Evolutionary conservation across 352 stramenopile genomes (phyloP), one percentile per base, ranked within the genome.

Genomic region (Globisporangium solare): DNA sequence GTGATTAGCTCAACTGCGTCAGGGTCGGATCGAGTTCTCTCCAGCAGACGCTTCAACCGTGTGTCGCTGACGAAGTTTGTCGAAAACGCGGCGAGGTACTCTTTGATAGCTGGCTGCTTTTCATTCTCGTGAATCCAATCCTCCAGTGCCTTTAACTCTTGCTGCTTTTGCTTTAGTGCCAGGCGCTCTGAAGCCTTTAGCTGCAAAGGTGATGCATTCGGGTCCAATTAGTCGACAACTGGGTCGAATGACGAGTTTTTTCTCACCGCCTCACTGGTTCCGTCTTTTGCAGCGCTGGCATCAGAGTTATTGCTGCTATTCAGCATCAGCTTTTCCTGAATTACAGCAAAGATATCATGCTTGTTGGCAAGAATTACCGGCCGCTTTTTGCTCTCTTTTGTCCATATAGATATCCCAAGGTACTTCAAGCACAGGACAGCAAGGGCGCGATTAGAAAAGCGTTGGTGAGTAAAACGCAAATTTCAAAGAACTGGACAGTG

Each of bases 391-490:
- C 52, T 63, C 24, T 64, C 68, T 51, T 58, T 68, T 3, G 49
- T 42, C 75, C 75, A 85, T 53, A 70, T 83, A 0, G 35, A 37
- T 51, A 46, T 21, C 7, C 75, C 66, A 18, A 81, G 60, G 57
- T 64, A 79, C 74, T 79, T 18, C 24, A 61, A 12, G 14, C 42
- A 50, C 27, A 35, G 27, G 27, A 35, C 27, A 35, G 27, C 10
- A 6, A 35, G 27, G 27, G 7, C 27, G 10, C 27, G 7, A 35
- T 35, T 10, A 35, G 27, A 10, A 10, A 35, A 35, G 10, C 7
- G 27, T 7, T 35, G 2, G 27, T 35, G 10, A 35, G 27, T 35
- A 35, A 35, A 11, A 35, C 2, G 27, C 27, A 35, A 35, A 6
- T 35, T 35, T 35, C 27, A 35, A 35, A 35, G 27, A 35, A 35